Evolutionary conservation across 805 yeast species (phyloP).

Genomic region (Ogataea polymorpha): DNA sequence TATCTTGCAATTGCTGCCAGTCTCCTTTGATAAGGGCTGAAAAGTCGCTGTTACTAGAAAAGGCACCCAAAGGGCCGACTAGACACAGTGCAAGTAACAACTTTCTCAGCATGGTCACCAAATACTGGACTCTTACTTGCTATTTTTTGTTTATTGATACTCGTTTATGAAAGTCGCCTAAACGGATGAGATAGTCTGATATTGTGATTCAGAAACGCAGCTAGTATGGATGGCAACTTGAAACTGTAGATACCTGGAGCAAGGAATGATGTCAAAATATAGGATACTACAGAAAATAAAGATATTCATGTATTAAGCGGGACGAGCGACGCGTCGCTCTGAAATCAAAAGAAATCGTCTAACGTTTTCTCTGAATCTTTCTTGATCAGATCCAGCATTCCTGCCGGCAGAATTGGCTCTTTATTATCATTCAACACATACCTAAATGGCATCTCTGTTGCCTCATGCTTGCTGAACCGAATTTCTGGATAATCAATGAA

Average conservation of each 20-base stretch:
- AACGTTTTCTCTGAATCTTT: conserved; percentile 81
- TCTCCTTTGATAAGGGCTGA: no score
- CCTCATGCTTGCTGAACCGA: conserved; percentile 80
- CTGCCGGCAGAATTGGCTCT: conserved; percentile 84
- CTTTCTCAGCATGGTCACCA: background rate
- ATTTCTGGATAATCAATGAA: conserved; percentile 95
- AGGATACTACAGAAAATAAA: background rate
- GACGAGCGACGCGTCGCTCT: conserved; percentile 6
- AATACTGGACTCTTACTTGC: no score
- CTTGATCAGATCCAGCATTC: conserved; percentile 84
- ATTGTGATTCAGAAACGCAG: no score
- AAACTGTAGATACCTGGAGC: no score
- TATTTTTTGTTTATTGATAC: no score
- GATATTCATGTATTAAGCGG: background rate
- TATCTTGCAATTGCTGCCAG: no score
- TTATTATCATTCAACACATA: conserved; percentile 64
- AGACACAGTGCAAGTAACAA: background rate
- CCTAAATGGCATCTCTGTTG: conserved; percentile 97
- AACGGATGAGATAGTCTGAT: no score
- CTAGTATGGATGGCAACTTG: no score
- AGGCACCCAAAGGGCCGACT: background rate
- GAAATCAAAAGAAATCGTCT: conserved; percentile 54
- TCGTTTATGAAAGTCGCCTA: no score
- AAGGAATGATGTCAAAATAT: background rate
- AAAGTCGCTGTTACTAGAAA: background rate